Conservation (phyloP, 2,329 filamentous ascomycete genomes). For the Diaporthe humulicola region DNA sequence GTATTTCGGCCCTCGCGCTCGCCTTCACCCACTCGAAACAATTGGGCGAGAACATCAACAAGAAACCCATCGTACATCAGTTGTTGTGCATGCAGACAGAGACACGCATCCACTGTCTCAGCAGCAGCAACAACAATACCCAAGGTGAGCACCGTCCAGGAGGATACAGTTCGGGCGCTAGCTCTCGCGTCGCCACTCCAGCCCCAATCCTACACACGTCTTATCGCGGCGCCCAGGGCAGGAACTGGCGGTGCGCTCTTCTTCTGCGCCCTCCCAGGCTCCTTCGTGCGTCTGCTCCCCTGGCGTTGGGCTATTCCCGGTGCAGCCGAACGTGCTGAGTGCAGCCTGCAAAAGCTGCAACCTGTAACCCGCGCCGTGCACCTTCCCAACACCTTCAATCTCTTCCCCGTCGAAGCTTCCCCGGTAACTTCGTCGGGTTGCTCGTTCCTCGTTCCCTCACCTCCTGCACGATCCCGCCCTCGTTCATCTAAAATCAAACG, state of each 20-base stretch:
- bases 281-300: slow-evolving; percentile 5
- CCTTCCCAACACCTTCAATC: slow-evolving; percentile 19
- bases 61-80: not conserved
- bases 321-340: slow-evolving; percentile 15
- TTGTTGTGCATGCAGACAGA: not conserved
- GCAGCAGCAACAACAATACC: not conserved
- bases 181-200: slow-evolving; percentile 23
- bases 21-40: not conserved
- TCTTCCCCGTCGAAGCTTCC: not conserved
- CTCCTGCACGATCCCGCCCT: slow-evolving; percentile 14
- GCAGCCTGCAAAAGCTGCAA: slow-evolving; percentile 13
- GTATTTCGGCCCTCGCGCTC: not conserved
- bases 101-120: not conserved
- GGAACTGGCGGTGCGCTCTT: slow-evolving; percentile 20
- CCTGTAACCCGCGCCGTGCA: slow-evolving; percentile 5
- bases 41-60: not conserved
- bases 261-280: slow-evolving; percentile 20
- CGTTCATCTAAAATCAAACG: not conserved
- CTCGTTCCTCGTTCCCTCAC: too few relatives aligned
- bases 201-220: not conserved
- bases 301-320: not conserved
- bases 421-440: not conserved
- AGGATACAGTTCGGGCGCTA: not conserved
- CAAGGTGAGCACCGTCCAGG: slow-evolving; percentile 1
- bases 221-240: slow-evolving; percentile 10